Evolutionary conservation across 306 rosid species (phyloP).

Genomic region (Casuarina equisetifolia): DNA sequence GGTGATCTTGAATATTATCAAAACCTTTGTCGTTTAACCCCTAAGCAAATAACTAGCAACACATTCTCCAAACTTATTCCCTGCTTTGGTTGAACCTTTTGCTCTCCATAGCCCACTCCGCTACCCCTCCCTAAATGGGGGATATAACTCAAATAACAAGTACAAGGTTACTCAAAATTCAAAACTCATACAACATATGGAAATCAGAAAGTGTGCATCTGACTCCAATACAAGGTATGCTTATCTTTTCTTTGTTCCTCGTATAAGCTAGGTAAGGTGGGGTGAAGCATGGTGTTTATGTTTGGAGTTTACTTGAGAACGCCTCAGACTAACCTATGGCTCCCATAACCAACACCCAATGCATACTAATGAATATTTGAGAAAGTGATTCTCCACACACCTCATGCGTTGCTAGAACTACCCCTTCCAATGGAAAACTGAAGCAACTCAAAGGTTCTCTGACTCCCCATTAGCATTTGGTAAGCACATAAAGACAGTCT

Average conservation of each 20-base stretch:
- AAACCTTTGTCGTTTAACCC: neutral
- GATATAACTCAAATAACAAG: too few relatives aligned
- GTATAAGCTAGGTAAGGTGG: too few relatives aligned
- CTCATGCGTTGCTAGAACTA: neutral
- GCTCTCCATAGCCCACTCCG: too few relatives aligned
- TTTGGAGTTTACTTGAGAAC: neutral
- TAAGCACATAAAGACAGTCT: neutral
- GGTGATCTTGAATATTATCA: neutral
- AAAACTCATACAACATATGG: too few relatives aligned
- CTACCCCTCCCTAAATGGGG: too few relatives aligned
- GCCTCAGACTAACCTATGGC: neutral
- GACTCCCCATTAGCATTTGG: neutral
- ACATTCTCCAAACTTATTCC: neutral
- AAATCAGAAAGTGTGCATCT: too few relatives aligned
- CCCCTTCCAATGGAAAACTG: neutral
- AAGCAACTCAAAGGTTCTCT: neutral
- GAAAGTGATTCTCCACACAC: neutral
- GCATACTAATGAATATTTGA: neutral
- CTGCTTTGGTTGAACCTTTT: neutral
- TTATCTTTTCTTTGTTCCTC: too few relatives aligned
- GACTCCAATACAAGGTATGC: too few relatives aligned
- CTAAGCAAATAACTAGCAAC: neutral
- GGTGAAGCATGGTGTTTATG: too few relatives aligned
- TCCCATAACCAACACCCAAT: conserved; percentile 1
- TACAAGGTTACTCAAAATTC: too few relatives aligned